Conservation (phyloP, 805 yeast species). For the Ogataea populi-albae region DNA sequence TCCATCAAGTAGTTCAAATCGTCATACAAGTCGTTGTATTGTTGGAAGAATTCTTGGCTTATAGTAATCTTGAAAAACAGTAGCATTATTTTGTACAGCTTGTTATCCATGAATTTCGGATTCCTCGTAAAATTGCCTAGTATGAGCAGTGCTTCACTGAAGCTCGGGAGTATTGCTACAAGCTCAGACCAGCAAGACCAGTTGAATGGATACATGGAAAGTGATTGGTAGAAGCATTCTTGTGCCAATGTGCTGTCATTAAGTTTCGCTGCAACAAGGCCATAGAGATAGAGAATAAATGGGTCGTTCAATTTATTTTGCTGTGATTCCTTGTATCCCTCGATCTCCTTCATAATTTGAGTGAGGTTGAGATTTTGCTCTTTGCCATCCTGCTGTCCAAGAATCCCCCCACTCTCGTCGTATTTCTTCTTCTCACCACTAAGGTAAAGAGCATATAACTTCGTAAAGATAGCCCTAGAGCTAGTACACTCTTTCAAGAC, state of each 20-base stretch:
- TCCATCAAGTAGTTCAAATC: constrained; percentile 47
- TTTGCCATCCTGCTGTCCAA: constrained; percentile 41
- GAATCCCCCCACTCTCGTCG: constrained; percentile 68
- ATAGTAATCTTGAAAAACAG: constrained; percentile 62
- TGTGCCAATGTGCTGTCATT: constrained; percentile 62
- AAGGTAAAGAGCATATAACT: constrained; percentile 65
- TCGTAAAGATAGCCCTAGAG: constrained; percentile 55
- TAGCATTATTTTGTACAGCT: constrained; percentile 30
- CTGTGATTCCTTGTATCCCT: constrained; percentile 26
- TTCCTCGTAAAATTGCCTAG: constrained; percentile 38
- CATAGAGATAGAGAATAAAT: constrained; percentile 68
- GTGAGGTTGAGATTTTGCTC: constrained; percentile 30
- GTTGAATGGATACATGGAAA: constrained; percentile 72
- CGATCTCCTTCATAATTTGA: constrained; percentile 42
- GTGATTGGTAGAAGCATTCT: constrained; percentile 54
- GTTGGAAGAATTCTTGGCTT: constrained; percentile 77
- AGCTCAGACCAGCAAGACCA: constrained; percentile 95
- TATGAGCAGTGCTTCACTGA: constrained; percentile 55
- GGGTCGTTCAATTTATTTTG: constrained; percentile 40
- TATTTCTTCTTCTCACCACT: constrained; percentile 75
- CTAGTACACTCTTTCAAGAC: constrained; percentile 51
- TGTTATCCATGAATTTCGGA: constrained; percentile 31
- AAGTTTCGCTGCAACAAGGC: constrained; percentile 62
- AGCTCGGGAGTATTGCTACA: constrained; percentile 53
- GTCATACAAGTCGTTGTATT: constrained; percentile 47